Base-by-base conservation (phyloP, 208 protist genomes). In the Tetramitus jugosus region DNA sequence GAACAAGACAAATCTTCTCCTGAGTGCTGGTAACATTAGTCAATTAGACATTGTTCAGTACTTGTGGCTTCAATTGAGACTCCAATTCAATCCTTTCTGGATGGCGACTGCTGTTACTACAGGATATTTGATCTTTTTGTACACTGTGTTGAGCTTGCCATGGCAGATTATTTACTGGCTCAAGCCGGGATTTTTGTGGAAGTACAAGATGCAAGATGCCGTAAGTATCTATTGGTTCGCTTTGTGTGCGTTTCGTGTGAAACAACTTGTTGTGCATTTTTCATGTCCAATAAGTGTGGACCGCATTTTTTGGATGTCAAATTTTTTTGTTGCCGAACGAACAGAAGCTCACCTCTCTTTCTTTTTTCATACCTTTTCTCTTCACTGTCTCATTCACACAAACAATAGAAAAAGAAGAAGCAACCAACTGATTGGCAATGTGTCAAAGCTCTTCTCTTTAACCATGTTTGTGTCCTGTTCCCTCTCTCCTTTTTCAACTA, bases 181-280 rank as follows among this genome's bases (percentile, higher is more conserved):
- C n/a, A 74, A 74, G 26, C 42, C 65, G 31, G 13, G 10, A 52
- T 71, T 71, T 40, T 37, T 71, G 1, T 71, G 49, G 29, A 39
- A 81, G 75, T 74, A 75, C 39, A 79, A 43, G 39, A 14, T 85
- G 78, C 75, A 84, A 80, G 42, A 81, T 84, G n/a, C 68, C 79
- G 60, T 7, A 83, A 45, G 56, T 69, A 29, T 80, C 79, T 31
- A 40, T n/a, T n/a, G n/a, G n/a, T n/a, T n/a, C n/a, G n/a, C n/a
- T n/a, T n/a, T n/a, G n/a, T n/a, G n/a, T n/a, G n/a, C n/a, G n/a
- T n/a, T n/a, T n/a, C n/a, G n/a, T n/a, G n/a, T n/a, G n/a, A n/a
- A n/a, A n/a, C n/a, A n/a, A n/a, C n/a, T n/a, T n/a, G n/a, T n/a
- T n/a, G n/a, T n/a, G n/a, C n/a, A n/a, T n/a, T n/a, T n/a, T n/a